These are phyloP conservation scores for Saccharomycopsis capsularis DNA, from an alignment of 805 yeast genomes.

Conservation along the genomic window DNA sequence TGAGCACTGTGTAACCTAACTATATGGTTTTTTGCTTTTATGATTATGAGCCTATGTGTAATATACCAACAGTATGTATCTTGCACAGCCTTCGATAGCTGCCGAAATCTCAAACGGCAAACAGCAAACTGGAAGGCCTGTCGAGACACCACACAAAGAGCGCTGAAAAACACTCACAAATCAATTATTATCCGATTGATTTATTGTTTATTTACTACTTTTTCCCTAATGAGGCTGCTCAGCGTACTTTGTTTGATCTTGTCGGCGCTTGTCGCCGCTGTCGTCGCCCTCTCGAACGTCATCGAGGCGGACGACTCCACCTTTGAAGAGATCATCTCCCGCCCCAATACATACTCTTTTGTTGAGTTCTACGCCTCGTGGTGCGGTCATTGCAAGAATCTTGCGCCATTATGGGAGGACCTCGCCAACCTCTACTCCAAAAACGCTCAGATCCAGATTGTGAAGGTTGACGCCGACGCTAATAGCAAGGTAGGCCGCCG, in stretches of 20 bases:
- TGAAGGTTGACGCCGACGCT: constrained; percentile 47
- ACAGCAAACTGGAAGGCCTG: too few species aligned
- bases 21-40: too few species aligned
- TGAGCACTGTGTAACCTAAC: too few species aligned
- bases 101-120: too few species aligned
- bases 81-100: too few species aligned
- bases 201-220: too few species aligned
- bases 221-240: background rate
- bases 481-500: constrained; percentile 41
- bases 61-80: too few species aligned
- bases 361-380: constrained; percentile 79
- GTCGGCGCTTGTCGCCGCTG: background rate
- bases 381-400: constrained; percentile 94
- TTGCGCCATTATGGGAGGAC: constrained; percentile 84
- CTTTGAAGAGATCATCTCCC: constrained; percentile 49
- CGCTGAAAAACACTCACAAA: too few species aligned
- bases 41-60: too few species aligned
- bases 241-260: background rate
- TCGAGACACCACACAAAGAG: too few species aligned
- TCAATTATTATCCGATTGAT: too few species aligned
- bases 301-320: constrained; percentile 41
- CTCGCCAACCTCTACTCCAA: constrained; percentile 59
- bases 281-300: constrained; percentile 28
- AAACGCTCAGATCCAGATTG: constrained; percentile 33
- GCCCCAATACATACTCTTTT: constrained; percentile 62